Conservation (phyloP, 257 asterid genomes). For the Cynanchum wilfordii region DNA sequence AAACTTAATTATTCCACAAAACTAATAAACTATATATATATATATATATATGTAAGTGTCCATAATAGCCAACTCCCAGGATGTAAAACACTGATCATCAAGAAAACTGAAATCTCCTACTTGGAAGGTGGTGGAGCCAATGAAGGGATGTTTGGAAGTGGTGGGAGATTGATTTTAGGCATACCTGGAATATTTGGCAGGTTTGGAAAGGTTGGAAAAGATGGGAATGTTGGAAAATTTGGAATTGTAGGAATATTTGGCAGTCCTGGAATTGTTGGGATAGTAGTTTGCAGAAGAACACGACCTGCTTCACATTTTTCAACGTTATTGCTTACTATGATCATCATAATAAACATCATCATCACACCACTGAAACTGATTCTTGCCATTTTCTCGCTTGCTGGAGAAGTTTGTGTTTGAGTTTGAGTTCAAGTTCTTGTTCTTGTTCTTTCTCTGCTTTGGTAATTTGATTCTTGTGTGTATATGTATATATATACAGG, state of each 20-base stretch:
- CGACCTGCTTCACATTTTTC: conserved; percentile 22
- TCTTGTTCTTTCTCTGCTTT: too few species aligned
- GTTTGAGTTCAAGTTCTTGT: neutral
- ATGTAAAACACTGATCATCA: too few species aligned
- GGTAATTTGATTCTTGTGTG: too few species aligned
- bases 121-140: conserved; percentile 31
- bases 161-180: conserved; percentile 7
- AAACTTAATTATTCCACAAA: too few species aligned
- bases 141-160: conserved; percentile 8
- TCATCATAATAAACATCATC: neutral
- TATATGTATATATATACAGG: neutral
- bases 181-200: neutral
- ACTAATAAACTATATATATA: too few species aligned
- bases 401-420: neutral
- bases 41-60: too few species aligned
- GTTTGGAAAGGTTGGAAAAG: conserved; percentile 19
- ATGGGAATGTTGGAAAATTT: conserved; percentile 20
- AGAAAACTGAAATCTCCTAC: conserved; percentile 2
- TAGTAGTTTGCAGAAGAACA: conserved; percentile 20
- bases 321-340: neutral
- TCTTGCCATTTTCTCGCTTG: conserved; percentile 16
- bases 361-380: conserved; percentile 6
- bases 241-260: conserved; percentile 19
- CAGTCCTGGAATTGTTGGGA: conserved; percentile 17
- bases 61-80: too few species aligned